Conservation (phyloP, 352 stramenopile species). For the Globisporangium cederbergense region DNA sequence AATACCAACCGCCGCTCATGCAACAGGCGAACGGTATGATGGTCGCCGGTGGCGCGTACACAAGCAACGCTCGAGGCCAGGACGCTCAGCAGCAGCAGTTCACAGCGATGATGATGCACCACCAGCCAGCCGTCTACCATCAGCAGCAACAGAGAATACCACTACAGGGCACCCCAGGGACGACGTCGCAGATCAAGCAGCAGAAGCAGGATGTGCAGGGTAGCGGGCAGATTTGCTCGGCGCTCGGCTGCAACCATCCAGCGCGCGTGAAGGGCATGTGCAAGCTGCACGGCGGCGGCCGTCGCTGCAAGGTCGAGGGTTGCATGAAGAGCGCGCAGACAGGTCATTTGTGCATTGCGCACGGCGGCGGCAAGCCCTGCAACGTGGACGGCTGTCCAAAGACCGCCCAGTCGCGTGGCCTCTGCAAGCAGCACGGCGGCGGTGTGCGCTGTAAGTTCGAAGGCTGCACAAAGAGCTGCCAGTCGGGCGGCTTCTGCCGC, state of each 20-base stretch:
- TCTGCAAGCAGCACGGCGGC: constrained; percentile 85
- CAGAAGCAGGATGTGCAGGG: constrained; percentile 47
- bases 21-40: constrained; percentile 47
- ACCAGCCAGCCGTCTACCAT: constrained; percentile 27
- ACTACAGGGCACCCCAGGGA: constrained; percentile 30
- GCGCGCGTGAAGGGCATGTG: constrained; percentile 84
- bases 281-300: constrained; percentile 77
- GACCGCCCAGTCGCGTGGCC: constrained; percentile 76
- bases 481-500: constrained; percentile 82
- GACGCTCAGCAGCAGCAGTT: constrained; percentile 46
- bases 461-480: constrained; percentile 84
- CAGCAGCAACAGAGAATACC: constrained; percentile 28
- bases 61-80: constrained; percentile 12
- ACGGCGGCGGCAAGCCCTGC: constrained; percentile 82
- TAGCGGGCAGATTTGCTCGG: constrained; percentile 63
- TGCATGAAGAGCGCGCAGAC: constrained; percentile 88
- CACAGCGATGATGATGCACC: constrained; percentile 63
- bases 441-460: constrained; percentile 85
- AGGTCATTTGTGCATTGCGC: constrained; percentile 79
- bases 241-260: constrained; percentile 74
- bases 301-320: constrained; percentile 82
- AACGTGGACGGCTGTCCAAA: constrained; percentile 84
- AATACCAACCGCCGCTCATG: constrained; percentile 52
- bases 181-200: constrained; percentile 55
- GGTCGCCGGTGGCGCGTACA: constrained; percentile 30